A percentile compares a stretch with the other conserved stretches of the same genome.
These are phyloP conservation scores for Schrenkiella parvula DNA, from an alignment of 345 rosid species.

Conservation along the genomic window DNA sequence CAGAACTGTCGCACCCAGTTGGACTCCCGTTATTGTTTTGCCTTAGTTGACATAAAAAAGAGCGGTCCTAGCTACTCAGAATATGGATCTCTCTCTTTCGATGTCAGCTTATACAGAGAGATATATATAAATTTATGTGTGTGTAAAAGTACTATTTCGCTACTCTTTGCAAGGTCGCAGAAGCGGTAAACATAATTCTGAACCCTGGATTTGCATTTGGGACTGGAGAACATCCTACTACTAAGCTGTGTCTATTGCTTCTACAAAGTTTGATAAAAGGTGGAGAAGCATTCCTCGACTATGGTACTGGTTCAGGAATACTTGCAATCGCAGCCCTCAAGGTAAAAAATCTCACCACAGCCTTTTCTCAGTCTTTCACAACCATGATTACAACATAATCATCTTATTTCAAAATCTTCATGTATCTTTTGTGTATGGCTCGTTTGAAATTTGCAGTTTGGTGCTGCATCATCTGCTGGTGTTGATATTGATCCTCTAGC, in stretches of 20 bases:
- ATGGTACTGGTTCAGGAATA: conserved; percentile 91
- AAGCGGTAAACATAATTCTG: conserved; percentile 69
- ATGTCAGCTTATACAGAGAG: background rate
- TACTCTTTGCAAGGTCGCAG: conserved; percentile 39
- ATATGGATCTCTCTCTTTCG: background rate
- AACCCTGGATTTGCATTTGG: conserved; percentile 93
- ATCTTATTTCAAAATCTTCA: background rate
- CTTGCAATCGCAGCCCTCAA: conserved; percentile 86
- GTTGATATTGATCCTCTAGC: conserved; percentile 71
- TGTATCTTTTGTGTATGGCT: background rate
- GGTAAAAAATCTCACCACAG: conserved; percentile 36
- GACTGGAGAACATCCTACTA: conserved; percentile 86
- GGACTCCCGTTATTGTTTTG: background rate
- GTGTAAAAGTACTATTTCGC: background rate
- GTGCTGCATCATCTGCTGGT: conserved; percentile 65
- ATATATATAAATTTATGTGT: background rate
- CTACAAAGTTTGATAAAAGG: conserved; percentile 60
- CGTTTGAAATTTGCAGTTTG: conserved; percentile 45
- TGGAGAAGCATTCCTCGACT: conserved; percentile 74
- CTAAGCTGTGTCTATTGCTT: conserved; percentile 65
- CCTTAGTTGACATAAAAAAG: background rate
- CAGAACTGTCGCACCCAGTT: background rate
- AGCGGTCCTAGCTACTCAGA: background rate
- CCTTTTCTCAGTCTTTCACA: background rate
- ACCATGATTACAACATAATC: background rate